These are phyloP conservation scores for Fusarium newnesense DNA, from an alignment of 2,329 filamentous ascomycete genomes.

Conservation along the genomic window DNA sequence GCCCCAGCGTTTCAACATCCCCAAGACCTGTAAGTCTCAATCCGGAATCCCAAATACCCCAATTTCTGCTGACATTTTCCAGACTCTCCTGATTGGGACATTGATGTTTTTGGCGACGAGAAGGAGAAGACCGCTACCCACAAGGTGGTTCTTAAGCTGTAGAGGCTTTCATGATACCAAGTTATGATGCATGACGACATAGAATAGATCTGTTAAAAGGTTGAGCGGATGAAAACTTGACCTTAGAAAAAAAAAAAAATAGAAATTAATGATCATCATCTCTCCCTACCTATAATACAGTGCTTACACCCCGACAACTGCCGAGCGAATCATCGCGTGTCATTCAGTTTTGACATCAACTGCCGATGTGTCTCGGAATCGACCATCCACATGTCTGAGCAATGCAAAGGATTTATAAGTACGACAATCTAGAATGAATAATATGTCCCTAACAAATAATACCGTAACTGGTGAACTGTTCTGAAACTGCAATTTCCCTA, in stretches of 20 bases:
- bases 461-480: neutral
- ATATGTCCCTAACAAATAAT: neutral
- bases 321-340: neutral
- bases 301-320: neutral
- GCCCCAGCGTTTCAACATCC: conserved; percentile 58
- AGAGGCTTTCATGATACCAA: conserved; percentile 34
- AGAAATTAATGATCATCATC: conserved; percentile 10
- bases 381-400: neutral
- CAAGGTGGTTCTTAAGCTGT: conserved; percentile 55
- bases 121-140: conserved; percentile 61
- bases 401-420: neutral
- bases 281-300: neutral
- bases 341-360: neutral
- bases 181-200: conserved; percentile 30
- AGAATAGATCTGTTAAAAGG: conserved; percentile 11
- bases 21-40: conserved; percentile 52
- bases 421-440: conserved; percentile 21
- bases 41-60: neutral
- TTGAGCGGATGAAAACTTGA: neutral
- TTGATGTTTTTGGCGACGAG: conserved; percentile 65
- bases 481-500: conserved; percentile 6
- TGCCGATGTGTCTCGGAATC: neutral
- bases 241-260: conserved; percentile 13
- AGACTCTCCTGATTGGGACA: conserved; percentile 65
- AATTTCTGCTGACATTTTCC: conserved; percentile 6